Conservation (phyloP, 768 basidiomycete species). For the Rhizopogon salebrosus region DNA sequence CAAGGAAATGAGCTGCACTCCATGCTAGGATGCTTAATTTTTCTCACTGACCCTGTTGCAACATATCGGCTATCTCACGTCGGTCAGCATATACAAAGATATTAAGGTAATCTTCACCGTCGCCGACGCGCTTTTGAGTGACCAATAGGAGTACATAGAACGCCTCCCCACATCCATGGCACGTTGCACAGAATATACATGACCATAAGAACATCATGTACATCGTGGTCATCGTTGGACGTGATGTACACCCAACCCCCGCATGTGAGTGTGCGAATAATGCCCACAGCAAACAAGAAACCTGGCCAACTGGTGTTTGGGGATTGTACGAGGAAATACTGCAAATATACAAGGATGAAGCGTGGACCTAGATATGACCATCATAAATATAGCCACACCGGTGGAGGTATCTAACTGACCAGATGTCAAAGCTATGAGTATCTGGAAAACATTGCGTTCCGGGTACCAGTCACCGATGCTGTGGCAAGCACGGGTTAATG, state of each 20-base stretch:
- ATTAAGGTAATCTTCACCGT: slow-evolving; percentile 37
- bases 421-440: slow-evolving; percentile 81
- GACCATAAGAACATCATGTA: slow-evolving; percentile 87
- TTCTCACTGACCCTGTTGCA: slow-evolving; percentile 40
- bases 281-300: slow-evolving; percentile 53
- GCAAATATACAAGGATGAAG: slow-evolving; percentile 57
- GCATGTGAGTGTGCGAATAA: slow-evolving; percentile 73
- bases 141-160: slow-evolving; percentile 44
- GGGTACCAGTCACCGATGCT: slow-evolving; percentile 93
- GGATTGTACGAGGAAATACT: slow-evolving; percentile 54
- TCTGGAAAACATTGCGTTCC: slow-evolving; percentile 79
- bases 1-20: slow-evolving; percentile 2
- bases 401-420: slow-evolving; percentile 31
- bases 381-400: not conserved
- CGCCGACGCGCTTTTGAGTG: slow-evolving; percentile 38
- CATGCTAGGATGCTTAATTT: not conserved
- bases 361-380: slow-evolving; percentile 54
- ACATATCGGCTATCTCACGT: slow-evolving; percentile 41
- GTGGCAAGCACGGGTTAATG: not conserved
- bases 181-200: slow-evolving; percentile 77
- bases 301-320: slow-evolving; percentile 38
- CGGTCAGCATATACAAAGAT: not conserved
- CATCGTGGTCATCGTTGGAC: slow-evolving; percentile 75
- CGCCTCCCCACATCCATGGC: slow-evolving; percentile 84
- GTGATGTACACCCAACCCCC: slow-evolving; percentile 94